Percentiles rank a stretch among this genome's conserved stretches.
These are phyloP conservation scores for Picochlorum sp. DNA, from an alignment of 139 green algal species.

Conservation along the genomic window DNA sequence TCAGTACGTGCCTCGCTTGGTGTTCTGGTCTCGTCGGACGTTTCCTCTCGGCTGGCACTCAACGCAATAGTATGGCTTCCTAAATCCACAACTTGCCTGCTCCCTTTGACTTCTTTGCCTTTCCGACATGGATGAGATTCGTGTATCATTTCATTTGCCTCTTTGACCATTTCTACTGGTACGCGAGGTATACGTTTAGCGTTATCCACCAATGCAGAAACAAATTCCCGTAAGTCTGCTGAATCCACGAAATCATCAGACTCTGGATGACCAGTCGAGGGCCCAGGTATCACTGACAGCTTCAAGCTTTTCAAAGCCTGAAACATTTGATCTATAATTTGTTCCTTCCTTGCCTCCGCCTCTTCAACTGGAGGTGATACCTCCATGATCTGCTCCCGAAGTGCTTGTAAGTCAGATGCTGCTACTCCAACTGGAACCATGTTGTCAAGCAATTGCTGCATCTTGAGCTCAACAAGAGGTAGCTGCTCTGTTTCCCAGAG, in stretches of 20 bases:
- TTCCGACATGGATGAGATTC: background rate
- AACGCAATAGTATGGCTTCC: too few relatives aligned
- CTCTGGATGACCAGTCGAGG: background rate
- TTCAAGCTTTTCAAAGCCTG: conserved; percentile 2
- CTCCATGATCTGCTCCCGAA: background rate
- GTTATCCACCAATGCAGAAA: background rate
- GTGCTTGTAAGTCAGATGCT: background rate
- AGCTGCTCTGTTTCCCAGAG: conserved; percentile 10
- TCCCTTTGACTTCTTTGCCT: background rate
- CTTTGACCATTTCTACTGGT: background rate
- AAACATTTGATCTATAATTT: conserved; percentile 8
- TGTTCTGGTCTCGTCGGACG: too few relatives aligned
- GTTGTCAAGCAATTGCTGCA: background rate
- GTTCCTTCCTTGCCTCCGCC: background rate
- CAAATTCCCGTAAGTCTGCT: conserved; percentile 3
- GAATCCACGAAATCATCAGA: background rate
- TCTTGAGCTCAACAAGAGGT: background rate
- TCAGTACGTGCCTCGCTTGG: background rate
- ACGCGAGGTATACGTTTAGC: conserved; percentile 4
- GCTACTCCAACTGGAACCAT: conserved; percentile 1
- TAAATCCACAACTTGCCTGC: background rate
- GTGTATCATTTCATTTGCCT: background rate
- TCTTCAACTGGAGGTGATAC: conserved; percentile 2
- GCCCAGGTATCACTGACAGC: background rate
- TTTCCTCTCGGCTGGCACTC: too few relatives aligned